Percentiles rank a stretch among this genome's conserved stretches.
These are phyloP conservation scores for Agrocybe chaxingu DNA, from an alignment of 768 basidiomycete species.

Conservation along the genomic window DNA sequence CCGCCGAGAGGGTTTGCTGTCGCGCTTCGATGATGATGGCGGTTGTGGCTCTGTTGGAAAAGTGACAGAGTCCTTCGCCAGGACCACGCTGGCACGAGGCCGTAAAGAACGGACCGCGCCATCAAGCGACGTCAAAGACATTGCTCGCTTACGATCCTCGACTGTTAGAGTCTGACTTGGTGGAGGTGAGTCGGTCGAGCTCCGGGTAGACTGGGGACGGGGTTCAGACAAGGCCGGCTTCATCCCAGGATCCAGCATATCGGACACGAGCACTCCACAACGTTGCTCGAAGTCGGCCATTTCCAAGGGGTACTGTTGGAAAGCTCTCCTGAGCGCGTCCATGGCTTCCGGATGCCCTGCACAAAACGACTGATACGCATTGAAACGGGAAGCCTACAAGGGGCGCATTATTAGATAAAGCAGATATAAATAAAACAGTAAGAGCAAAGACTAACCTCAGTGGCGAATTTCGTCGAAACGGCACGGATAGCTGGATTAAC, in stretches of 20 bases:
- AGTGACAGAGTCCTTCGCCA: conserved; percentile 27
- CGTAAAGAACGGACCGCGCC: conserved; percentile 36
- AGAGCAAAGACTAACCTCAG: conserved; percentile 40
- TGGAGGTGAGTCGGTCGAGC: conserved; percentile 12
- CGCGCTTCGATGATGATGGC: conserved; percentile 7
- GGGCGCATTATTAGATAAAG: conserved; percentile 2
- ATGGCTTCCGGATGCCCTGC: conserved; percentile 82
- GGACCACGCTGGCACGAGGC: conserved; percentile 29
- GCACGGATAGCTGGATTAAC: conserved; percentile 44
- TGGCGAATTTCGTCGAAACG: conserved; percentile 55
- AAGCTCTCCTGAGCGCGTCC: conserved; percentile 65
- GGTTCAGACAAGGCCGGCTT: conserved; percentile 19
- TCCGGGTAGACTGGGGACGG: conserved; percentile 17
- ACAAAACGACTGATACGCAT: conserved; percentile 84
- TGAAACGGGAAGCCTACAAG: conserved; percentile 66
- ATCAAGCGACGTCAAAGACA: conserved; percentile 53
- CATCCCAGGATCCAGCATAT: conserved; percentile 26
- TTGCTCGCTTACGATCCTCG: conserved; percentile 35
- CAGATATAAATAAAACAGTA: background rate
- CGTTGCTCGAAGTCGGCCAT: conserved; percentile 85
- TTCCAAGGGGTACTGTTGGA: conserved; percentile 61
- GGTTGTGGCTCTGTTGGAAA: conserved; percentile 14
- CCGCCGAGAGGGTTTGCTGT: conserved; percentile 30
- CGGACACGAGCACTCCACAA: conserved; percentile 55
- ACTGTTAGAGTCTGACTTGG: conserved; percentile 11